phyloP scores from a whole-genome alignment of 352 stramenopile genomes.

The Globisporangium viniferum region DNA sequence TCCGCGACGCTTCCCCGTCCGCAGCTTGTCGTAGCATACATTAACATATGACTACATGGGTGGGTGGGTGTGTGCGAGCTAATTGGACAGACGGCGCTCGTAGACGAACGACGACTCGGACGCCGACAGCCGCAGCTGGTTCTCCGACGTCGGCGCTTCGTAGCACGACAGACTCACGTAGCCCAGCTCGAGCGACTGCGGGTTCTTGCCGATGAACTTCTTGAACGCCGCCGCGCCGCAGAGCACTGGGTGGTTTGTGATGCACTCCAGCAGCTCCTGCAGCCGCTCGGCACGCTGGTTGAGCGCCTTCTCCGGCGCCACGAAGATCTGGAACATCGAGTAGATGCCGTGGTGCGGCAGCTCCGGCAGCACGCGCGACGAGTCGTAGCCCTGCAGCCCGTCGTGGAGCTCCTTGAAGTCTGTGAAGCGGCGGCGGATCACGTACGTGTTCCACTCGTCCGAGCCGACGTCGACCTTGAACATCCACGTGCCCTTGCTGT shows the following conservation, averaged over 20 bases:
- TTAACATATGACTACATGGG: background rate
- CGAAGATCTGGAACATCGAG: slow-evolving; percentile 67
- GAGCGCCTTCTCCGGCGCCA: slow-evolving; percentile 57
- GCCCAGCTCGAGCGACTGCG: slow-evolving; percentile 53
- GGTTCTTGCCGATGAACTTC: slow-evolving; percentile 71
- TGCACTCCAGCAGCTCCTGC: slow-evolving; percentile 55
- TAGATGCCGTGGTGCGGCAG: slow-evolving; percentile 62
- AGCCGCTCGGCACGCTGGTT: slow-evolving; percentile 47
- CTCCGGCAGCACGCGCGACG: slow-evolving; percentile 26
- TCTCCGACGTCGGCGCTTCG: slow-evolving; percentile 49
- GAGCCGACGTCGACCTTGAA: slow-evolving; percentile 72
- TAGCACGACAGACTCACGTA: slow-evolving; percentile 75
- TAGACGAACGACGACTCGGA: slow-evolving; percentile 19
- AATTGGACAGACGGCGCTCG: slow-evolving; percentile 16
- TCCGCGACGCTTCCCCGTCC: background rate
- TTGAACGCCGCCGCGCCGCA: slow-evolving; percentile 38
- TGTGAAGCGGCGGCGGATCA: slow-evolving; percentile 66
- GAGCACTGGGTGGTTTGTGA: slow-evolving; percentile 52
- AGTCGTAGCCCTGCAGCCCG: slow-evolving; percentile 35
- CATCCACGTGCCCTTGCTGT: slow-evolving; percentile 65
- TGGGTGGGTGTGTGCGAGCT: background rate
- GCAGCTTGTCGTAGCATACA: background rate
- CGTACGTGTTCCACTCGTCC: slow-evolving; percentile 56
- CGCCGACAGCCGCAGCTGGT: slow-evolving; percentile 23
- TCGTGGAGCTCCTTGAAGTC: slow-evolving; percentile 74